Evolutionary conservation across 2,329 filamentous ascomycete genomes (phyloP), one percentile per base, ranked within the genome.

Genomic region (Pseudogymnoascus sp.): DNA sequence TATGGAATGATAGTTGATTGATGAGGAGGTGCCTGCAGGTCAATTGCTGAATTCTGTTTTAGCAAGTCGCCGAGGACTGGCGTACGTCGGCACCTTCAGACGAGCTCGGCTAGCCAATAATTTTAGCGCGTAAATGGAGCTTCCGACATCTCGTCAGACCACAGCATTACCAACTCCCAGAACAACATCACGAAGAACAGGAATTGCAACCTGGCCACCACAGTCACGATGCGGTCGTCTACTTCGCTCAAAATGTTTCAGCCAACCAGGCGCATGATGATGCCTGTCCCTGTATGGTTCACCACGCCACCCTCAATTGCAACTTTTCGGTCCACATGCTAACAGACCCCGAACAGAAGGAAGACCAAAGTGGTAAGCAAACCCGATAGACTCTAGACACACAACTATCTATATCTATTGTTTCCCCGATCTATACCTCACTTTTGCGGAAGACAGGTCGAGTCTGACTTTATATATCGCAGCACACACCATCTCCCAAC

Each of bases 401-500:
- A 57, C 9, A 47, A 60, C 14, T 15, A 20, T n/a, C 14, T 15
- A 20, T n/a, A 60, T 60, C 41, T 59, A 43, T 47, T 60, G 37
- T 30, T 14, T 14, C 28, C 47, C 47, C 47, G 9, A 20, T 33
- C n/a, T 18, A 7, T 4, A 53, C n/a, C 20, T n/a, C n/a, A 18
- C 25, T 12, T 33, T 30, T 18, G 12, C n/a, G 28, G 12, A 38
- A 22, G 50, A 61, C 15, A 33, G 30, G n/a, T 58, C 43, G 33
- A 59, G 47, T 12, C 37, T 43, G n/a, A 47, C 12, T 58, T 68
- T 64, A 50, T 62, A 59, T 67, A 58, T 64, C 61, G 66, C 69
- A 99, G 94, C 91, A 75, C 94, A 97, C 81, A 97, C 93, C 71
- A 86, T 97, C 77, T 96, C 93, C 68, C 94, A 97, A 82, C 90